Conservation (phyloP, 768 basidiomycete genomes). For the Amanita molliuscula region DNA sequence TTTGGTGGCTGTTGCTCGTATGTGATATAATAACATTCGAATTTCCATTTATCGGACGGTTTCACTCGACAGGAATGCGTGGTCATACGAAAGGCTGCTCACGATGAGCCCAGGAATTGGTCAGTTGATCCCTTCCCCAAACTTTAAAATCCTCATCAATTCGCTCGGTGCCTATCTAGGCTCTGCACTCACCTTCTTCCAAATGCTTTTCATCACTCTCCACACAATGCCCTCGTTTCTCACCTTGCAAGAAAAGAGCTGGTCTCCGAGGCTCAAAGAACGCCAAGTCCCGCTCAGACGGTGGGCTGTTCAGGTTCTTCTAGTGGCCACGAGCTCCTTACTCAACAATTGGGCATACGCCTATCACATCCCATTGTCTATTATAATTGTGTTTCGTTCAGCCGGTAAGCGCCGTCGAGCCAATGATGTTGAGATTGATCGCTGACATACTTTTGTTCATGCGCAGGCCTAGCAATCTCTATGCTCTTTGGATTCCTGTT, state of each 20-base stretch:
- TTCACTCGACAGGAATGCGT: conserved; percentile 47
- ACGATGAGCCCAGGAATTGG: conserved; percentile 60
- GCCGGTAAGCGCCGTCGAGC: conserved; percentile 41
- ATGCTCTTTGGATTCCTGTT: conserved; percentile 64
- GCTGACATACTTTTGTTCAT: conserved; percentile 3
- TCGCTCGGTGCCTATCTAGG: conserved; percentile 32
- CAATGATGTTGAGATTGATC: background rate
- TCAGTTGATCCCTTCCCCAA: conserved; percentile 13
- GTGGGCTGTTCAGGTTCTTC: conserved; percentile 65
- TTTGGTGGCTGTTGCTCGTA: conserved; percentile 82
- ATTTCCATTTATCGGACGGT: background rate
- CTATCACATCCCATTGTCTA: conserved; percentile 62
- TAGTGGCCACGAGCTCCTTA: conserved; percentile 56
- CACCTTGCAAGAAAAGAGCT: conserved; percentile 20
- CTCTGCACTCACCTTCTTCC: conserved; percentile 75
- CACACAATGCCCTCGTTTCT: conserved; percentile 61
- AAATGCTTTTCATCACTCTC: conserved; percentile 69
- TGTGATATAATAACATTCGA: conserved; percentile 16
- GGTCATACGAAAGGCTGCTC: conserved; percentile 67
- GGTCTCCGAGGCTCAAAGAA: conserved; percentile 46
- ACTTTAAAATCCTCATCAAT: background rate
- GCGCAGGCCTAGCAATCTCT: conserved; percentile 59
- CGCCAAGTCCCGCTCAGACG: conserved; percentile 55
- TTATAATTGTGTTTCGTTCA: conserved; percentile 80
- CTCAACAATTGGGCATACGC: conserved; percentile 80